phyloP scores from a whole-genome alignment of 1,139 yeast species.

The Lodderomyces elongisporus region DNA sequence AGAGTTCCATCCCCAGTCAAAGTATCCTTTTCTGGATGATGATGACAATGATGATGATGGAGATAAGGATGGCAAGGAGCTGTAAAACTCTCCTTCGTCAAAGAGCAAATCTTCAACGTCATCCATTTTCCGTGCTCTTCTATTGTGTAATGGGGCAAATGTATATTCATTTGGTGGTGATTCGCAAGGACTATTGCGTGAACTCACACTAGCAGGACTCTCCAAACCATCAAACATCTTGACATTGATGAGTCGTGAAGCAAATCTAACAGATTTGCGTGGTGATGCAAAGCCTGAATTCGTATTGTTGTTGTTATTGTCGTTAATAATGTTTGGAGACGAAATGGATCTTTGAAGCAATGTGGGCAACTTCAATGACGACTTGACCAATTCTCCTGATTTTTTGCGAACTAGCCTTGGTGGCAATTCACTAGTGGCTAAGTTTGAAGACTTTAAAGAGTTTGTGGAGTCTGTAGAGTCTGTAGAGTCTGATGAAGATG shows the following conservation, averaged over 20 bases:
- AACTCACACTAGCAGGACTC: constrained; percentile 35
- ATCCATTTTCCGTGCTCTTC: not conserved
- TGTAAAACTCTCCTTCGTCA: constrained; percentile 8
- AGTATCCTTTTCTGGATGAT: not conserved
- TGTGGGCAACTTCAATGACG: constrained; percentile 31
- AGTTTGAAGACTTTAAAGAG: constrained; percentile 1
- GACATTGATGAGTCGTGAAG: constrained; percentile 31
- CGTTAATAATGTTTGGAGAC: constrained; percentile 15
- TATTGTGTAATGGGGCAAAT: not conserved
- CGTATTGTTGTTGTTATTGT: not conserved
- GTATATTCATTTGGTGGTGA: constrained; percentile 24
- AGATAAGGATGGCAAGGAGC: constrained; percentile 6
- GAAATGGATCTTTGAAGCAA: constrained; percentile 23
- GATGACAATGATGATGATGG: constrained; percentile 4
- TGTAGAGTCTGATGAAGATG: constrained; percentile 6
- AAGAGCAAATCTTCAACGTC: constrained; percentile 15
- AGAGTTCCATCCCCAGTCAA: constrained; percentile 4
- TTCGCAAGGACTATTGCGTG: constrained; percentile 28
- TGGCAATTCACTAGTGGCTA: constrained; percentile 1
- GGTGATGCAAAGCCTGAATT: constrained; percentile 2
- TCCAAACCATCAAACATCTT: constrained; percentile 42
- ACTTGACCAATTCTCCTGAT: constrained; percentile 37
- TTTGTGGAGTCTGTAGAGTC: not conserved
- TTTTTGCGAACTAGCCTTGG: constrained; percentile 27
- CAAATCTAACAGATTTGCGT: constrained; percentile 34